phyloP scores from a whole-genome alignment of 441 rosid species.

The Populus hybrid region DNA sequence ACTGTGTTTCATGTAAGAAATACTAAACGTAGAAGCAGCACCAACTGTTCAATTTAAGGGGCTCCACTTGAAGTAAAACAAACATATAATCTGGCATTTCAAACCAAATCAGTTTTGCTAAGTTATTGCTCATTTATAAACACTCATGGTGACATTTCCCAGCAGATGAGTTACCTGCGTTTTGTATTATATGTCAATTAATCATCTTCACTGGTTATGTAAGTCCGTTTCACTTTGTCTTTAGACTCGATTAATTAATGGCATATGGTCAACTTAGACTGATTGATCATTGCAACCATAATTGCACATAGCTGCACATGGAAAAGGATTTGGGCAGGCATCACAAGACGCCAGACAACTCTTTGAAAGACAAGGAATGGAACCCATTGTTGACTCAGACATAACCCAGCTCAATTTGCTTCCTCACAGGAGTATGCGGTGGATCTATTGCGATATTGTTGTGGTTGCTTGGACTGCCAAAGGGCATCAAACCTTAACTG shows the following conservation, averaged over 20 bases:
- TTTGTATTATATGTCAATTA: too few relatives aligned
- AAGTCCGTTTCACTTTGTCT: not conserved
- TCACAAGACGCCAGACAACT: conserved; percentile 88
- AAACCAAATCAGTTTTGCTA: too few relatives aligned
- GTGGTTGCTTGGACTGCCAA: conserved; percentile 77
- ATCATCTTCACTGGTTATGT: too few relatives aligned
- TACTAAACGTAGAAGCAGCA: too few relatives aligned
- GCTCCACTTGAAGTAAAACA: too few relatives aligned
- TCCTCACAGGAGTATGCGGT: conserved; percentile 87
- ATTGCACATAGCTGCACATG: conserved; percentile 77
- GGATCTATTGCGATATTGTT: conserved; percentile 79
- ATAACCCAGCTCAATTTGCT: conserved; percentile 79
- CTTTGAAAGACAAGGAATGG: conserved; percentile 59
- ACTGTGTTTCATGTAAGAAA: not conserved
- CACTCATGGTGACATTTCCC: too few relatives aligned
- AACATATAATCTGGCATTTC: too few relatives aligned
- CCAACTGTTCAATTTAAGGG: too few relatives aligned
- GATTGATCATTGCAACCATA: not conserved
- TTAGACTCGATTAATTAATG: not conserved
- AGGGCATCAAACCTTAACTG: conserved; percentile 58
- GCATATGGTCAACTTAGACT: not conserved
- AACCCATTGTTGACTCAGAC: conserved; percentile 69
- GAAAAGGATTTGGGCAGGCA: conserved; percentile 86
- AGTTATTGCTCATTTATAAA: too few relatives aligned
- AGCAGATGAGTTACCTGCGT: too few relatives aligned